Evolutionary conservation across 768 basidiomycete species (phyloP), one percentile per base, ranked within the genome.

Genomic region (Tylopilus cervinicoccineus): DNA sequence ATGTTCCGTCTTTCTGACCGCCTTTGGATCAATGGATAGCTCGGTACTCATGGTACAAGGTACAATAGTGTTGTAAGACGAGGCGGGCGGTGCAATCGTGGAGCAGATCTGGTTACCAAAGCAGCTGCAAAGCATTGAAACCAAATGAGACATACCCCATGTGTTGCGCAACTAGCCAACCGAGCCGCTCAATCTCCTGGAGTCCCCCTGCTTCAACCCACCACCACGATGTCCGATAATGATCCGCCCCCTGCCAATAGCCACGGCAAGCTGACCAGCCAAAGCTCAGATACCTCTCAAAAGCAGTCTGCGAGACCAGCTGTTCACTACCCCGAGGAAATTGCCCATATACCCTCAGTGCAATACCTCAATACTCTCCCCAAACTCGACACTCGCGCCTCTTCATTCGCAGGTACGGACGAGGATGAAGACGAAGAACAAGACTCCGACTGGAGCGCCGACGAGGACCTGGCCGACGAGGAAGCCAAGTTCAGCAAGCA

Each of bases 401-500:
- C 80, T 16, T 81, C 81, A 3, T 63, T 77, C 14, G 74, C 69
- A 24, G 74, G 67, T 33, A 78, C 77, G 4, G 83, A 85, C 42
- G 84, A 83, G 10, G 76, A 77, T 1, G 81, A 84, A 19, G 77
- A 77, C 11, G 75, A 77, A 0, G 72, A 65, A 0, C 67, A 76
- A 1, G 74, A 79, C n/a, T 87, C 82, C 50, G 83, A 90, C 61
- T 88, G 87, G 87, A 83, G 81, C 32, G 83, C 73, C 16, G 88
- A 90, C 53, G 87, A 87, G 46, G 86, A 90, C 58, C 70, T 91
- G 16, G 78, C 75, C 0, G 81, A 88, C 51, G 75, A 85, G 58
- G 83, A 84, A 53, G 78, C 79, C 37, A 83, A 80, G 59, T 86
- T 82, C 42, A 78, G 76, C 61, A 67, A 81, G 48, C 68, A 75